Conservation (phyloP, 345 rosid species). For the Physaria fendleri region DNA sequence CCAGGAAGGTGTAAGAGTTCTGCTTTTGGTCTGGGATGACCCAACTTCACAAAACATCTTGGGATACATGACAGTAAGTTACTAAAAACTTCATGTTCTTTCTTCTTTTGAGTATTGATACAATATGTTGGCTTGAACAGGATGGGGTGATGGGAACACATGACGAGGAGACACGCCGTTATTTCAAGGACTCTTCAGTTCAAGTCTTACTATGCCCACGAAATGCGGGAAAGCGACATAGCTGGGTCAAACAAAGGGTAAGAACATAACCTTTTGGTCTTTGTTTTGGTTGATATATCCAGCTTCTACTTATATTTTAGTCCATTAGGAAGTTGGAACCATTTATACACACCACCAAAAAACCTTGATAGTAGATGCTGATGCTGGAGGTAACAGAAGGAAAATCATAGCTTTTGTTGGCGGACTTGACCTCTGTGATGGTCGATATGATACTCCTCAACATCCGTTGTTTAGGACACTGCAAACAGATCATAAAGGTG, state of each 20-base stretch:
- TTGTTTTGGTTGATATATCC: neutral
- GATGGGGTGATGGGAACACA: conserved; percentile 96
- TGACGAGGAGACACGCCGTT: conserved; percentile 94
- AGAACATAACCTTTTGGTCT: conserved; percentile 3
- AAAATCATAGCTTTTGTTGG: conserved; percentile 91
- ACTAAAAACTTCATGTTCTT: neutral
- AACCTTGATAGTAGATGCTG: conserved; percentile 84
- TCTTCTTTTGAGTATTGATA: neutral
- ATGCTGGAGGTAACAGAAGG: conserved; percentile 67
- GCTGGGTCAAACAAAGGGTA: conserved; percentile 90
- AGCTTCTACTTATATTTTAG: conserved; percentile 1
- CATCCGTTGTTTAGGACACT: conserved; percentile 73
- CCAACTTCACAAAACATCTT: conserved; percentile 89
- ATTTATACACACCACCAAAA: conserved; percentile 98
- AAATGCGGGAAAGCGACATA: conserved; percentile 83
- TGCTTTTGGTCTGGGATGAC: conserved; percentile 86
- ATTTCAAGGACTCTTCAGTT: conserved; percentile 90
- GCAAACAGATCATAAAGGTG: conserved; percentile 69
- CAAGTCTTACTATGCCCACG: conserved; percentile 92
- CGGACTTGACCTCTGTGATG: conserved; percentile 95
- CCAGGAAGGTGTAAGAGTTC: conserved; percentile 91
- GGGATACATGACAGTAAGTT: conserved; percentile 77
- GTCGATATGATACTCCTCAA: conserved; percentile 82
- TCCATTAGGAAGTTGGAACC: conserved; percentile 75
- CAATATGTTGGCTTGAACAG: conserved; percentile 34